Evolutionary conservation across 345 rosid genomes (phyloP).

Genomic region (Dimocarpus longan): DNA sequence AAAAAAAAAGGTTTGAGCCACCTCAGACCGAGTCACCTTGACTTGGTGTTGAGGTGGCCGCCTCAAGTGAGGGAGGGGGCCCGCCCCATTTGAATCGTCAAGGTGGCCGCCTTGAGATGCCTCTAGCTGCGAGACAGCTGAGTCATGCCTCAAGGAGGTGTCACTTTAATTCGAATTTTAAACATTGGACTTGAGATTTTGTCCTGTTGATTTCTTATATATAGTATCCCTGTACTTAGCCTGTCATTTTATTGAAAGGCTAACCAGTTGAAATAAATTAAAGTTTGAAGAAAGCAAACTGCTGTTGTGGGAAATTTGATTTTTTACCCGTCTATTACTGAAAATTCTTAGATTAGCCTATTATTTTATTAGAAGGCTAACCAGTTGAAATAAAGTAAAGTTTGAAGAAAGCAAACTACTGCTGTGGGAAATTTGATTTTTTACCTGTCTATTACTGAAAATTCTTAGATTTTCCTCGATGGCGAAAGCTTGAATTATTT

Average conservation of each 20-base stretch:
- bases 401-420: background rate
- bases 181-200: background rate
- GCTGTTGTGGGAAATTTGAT: background rate
- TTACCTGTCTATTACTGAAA: background rate
- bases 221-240: background rate
- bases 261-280: background rate
- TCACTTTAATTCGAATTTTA: no score
- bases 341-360: background rate
- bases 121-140: no score
- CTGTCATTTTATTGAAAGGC: background rate
- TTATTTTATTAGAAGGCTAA: background rate
- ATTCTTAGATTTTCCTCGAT: background rate
- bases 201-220: background rate
- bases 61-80: no score
- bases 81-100: no score
- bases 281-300: constrained; percentile 1
- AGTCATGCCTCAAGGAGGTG: no score
- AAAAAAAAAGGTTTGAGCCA: no score
- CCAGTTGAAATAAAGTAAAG: background rate
- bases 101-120: no score
- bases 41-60: no score
- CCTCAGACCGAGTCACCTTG: no score
- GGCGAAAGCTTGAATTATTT: constrained; percentile 4
- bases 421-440: background rate
- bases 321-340: background rate